Base-by-base conservation (phyloP, 225 moss, liverwort and hornwort species). In the Thuidium tamariscinum region DNA sequence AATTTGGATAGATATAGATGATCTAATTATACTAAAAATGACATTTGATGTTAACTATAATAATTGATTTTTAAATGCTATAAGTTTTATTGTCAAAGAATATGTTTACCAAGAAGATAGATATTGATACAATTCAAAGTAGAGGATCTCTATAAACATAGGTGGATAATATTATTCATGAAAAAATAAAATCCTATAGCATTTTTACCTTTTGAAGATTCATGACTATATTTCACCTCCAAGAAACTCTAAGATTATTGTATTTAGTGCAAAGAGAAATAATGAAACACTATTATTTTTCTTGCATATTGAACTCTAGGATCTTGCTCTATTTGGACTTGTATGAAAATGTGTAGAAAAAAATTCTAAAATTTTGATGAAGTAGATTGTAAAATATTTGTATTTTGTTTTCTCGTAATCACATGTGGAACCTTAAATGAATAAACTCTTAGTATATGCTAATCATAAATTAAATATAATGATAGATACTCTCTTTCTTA, bases 401-500 rank as follows among this genome's bases (percentile, higher is more conserved):
- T 18, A 19, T 10, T n/a, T 34, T 3, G 0, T 65, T n/a, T 19
- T 64, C 34, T 32, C 0, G 0, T 3, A 10, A 4, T 19, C 19
- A 65, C 5, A 34, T 3, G 8, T 63, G 8, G 16, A 14, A 63
- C 16, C 8, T 63, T 16, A 16, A 63, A 19, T 19, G 19, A n/a
- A n/a, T n/a, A n/a, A 65, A 19, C 3, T n/a, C 5, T 65, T n/a
- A 5, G n/a, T 10, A 19, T 65, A 19, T n/a, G 5, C 19, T 0
- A n/a, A 65, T 65, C 10, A n/a, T n/a, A n/a, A 64, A n/a, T n/a
- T n/a, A n/a, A 64, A 64, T 2, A 64, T 65, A n/a, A 65, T 65
- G 18, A 10, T 4, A n/a, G 0, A 5, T 19, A 19, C 34, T 19
- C 0, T 65, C 65, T 65, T n/a, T 34, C 0, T n/a, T 10, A 5